Evolutionary conservation across 805 yeast genomes (phyloP), one percentile per base, ranked within the genome.

Genomic region (Pichia eremophila): DNA sequence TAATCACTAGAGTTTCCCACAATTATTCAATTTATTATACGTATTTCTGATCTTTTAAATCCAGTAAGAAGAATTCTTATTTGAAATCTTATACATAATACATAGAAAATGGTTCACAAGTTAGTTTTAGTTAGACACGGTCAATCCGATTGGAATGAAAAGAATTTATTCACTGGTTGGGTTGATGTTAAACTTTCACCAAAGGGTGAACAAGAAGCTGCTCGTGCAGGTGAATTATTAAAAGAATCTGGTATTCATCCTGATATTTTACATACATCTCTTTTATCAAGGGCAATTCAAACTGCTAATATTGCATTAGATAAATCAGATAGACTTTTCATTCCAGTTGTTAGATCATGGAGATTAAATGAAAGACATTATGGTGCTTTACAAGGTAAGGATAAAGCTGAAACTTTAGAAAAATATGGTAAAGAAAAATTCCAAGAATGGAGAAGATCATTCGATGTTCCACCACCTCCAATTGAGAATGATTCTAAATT

Each of bases 161-260:
- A 88, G 78, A 91, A 90, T 80, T 78, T 90, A 60, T 90, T 90
- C 84, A 90, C 97, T 70, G 98, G 98, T 66, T 90, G 98, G 98
- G 97, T 91, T 54, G 98, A 90, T 71, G 95, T 88, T 59, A 74
- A 78, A 64, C 79, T 90, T 68, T 81, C 91, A 47, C 89, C 76
- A 53, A 71, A 77, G 59, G 98, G 98, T 71, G 79, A 76, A 67
- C 77, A 82, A 67, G 98, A 90, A 76, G 98, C 98, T 60, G 75
- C 74, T 58, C 83, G 85, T 68, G 98, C 97, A 57, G 98, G 97
- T 71, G 88, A 81, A 68, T 75, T 91, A 67, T 76, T 90, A 67
- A 85, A 82, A 70, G 95, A 88, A 69, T 81, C 91, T 53, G 86
- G 85, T 54, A 76, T 87, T 60, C 72, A 77, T 66, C 96, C 95